Evolutionary conservation across 2,329 filamentous ascomycete genomes (phyloP), one percentile per base, ranked within the genome.

Genomic region (Leptoxyphium fumago): DNA sequence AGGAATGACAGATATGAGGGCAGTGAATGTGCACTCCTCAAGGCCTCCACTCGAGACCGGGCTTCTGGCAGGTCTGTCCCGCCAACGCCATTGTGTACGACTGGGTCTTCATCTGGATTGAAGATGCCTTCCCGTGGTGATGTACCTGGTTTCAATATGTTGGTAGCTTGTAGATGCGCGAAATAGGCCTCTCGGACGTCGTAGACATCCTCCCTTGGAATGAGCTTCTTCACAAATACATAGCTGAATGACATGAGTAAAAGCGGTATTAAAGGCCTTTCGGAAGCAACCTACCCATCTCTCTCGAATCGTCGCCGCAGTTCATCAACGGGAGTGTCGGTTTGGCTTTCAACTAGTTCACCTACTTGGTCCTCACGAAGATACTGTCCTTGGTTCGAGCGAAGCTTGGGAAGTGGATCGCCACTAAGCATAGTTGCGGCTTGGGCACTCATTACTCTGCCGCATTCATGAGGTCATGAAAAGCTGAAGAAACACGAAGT

Each of bases 181-280:
- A 70, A 70, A 48, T 69, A 68, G 29, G 43, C 43, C 47, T 63
- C 55, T 13, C 66, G 55, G 40, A 61, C 61, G 46, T 64, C 59
- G 14, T 67, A 52, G 5, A 70, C 66, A 43, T 65, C 63, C 40
- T 62, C 59, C n/a, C 65, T 56, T 5, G 66, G 65, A 17, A 69
- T 50, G 6, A 69, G 44, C 5, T 59, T 56, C 42, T 68, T 69
- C 29, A 69, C 51, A 46, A 62, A 67, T 21, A 69, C 48, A 48
- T 68, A 69, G 21, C 32, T 36, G 3, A 5, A 26, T 26, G 7
- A 26, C 7, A 26, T 26, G 3, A 26, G 21, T 26, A 26, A 26
- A 4, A 26, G 3, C 7, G 21, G 21, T 4, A 7, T 7, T 4
- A 26, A 7, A 26, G 21, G 3, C 4, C 4, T 26, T 26, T 26